Conservation (phyloP, 2,329 filamentous ascomycete genomes). For the Monilinia laxa region DNA sequence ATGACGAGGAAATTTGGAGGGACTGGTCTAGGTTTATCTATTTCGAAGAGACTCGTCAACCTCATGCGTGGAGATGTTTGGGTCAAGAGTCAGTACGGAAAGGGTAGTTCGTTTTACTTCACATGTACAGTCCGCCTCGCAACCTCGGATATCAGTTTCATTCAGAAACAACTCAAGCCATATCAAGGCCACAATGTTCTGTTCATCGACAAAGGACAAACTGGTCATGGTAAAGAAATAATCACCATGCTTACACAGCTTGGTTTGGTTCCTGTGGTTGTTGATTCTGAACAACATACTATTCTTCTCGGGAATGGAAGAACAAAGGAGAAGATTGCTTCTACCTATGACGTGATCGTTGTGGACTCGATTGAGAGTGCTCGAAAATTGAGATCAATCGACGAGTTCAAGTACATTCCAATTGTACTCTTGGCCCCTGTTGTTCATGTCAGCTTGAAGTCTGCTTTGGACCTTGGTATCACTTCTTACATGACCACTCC, state of each 20-base stretch:
- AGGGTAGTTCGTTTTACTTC: constrained; percentile 94
- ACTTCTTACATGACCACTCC: constrained; percentile 99
- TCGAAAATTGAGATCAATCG: constrained; percentile 77
- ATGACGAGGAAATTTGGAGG: constrained; percentile 96
- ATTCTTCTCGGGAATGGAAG: constrained; percentile 50
- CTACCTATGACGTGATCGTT: constrained; percentile 86
- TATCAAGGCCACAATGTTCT: constrained; percentile 91
- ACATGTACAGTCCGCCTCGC: constrained; percentile 88
- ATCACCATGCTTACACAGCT: constrained; percentile 74
- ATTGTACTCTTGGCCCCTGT: constrained; percentile 88
- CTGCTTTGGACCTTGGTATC: constrained; percentile 89
- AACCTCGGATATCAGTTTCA: constrained; percentile 71
- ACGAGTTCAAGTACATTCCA: constrained; percentile 97
- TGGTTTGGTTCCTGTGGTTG: constrained; percentile 77
- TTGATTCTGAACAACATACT: constrained; percentile 72
- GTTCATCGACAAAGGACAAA: constrained; percentile 90
- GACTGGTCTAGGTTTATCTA: constrained; percentile 89
- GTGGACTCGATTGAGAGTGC: constrained; percentile 93
- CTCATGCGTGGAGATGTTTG: constrained; percentile 96
- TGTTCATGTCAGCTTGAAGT: constrained; percentile 89
- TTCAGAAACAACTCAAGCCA: constrained; percentile 81
- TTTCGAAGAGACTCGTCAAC: constrained; percentile 91
- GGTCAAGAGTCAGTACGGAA: constrained; percentile 89
- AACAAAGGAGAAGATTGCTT: constrained; percentile 45
- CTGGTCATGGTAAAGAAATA: constrained; percentile 73